These are phyloP conservation scores for Chrysanthemum lavandulifolium DNA, from an alignment of 129 eudicot genomes.

Conservation along the genomic window DNA sequence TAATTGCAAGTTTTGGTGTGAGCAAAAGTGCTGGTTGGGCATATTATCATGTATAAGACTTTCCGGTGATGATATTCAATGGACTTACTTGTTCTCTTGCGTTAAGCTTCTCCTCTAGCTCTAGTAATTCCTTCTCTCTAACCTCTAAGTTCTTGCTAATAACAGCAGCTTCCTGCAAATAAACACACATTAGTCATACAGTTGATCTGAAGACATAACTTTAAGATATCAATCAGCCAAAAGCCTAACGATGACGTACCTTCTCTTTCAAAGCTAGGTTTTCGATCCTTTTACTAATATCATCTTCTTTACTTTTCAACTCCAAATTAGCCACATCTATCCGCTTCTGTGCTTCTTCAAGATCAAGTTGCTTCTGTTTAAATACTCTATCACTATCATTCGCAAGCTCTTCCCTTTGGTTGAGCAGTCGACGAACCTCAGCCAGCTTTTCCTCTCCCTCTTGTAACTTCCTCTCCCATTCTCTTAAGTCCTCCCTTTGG, in stretches of 20 bases:
- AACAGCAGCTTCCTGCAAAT: slow-evolving; percentile 72
- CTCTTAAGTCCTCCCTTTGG: slow-evolving; percentile 88
- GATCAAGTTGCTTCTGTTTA: slow-evolving; percentile 72
- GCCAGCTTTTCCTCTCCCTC: slow-evolving; percentile 91
- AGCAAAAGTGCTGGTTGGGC: background rate
- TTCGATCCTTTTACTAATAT: slow-evolving; percentile 55
- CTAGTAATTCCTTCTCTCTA: slow-evolving; percentile 67
- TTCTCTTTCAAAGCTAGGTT: slow-evolving; percentile 66
- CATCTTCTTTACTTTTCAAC: slow-evolving; percentile 71
- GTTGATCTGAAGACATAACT: background rate
- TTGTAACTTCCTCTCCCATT: slow-evolving; percentile 86
- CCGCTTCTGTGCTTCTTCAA: slow-evolving; percentile 64
- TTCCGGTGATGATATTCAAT: background rate
- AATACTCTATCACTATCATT: slow-evolving; percentile 69
- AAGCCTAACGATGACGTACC: slow-evolving; percentile 38
- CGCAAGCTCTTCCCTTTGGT: slow-evolving; percentile 86
- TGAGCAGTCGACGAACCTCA: slow-evolving; percentile 77
- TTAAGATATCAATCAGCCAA: slow-evolving; percentile 15
- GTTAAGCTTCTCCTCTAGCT: slow-evolving; percentile 64
- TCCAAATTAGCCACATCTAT: slow-evolving; percentile 51
- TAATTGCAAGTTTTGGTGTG: background rate
- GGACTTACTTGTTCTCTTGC: slow-evolving; percentile 64
- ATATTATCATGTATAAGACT: slow-evolving; percentile 1
- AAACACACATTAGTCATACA: background rate
- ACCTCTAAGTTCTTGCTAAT: slow-evolving; percentile 52